phyloP scores from a whole-genome alignment of 1,139 yeast species.

The Petasospora rhodanensis region DNA sequence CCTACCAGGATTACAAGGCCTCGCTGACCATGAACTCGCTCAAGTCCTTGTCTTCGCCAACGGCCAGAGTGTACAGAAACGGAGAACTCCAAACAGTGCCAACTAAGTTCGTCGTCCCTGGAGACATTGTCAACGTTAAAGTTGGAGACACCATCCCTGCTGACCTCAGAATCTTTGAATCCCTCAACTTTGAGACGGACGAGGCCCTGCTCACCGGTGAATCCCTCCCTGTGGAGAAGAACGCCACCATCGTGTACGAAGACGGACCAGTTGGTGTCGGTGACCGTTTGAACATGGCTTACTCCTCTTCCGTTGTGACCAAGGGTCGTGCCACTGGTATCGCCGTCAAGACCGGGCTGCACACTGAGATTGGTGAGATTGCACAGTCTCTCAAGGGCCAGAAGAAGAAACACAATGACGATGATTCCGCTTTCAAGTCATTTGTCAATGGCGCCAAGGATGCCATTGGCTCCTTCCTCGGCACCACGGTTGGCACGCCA shows the following conservation, averaged over 20 bases:
- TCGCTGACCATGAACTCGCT: slow-evolving; percentile 81
- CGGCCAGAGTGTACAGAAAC: slow-evolving; percentile 61
- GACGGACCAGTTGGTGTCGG: slow-evolving; percentile 57
- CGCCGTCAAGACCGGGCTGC: slow-evolving; percentile 60
- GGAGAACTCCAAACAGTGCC: slow-evolving; percentile 58
- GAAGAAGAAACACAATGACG: slow-evolving; percentile 36
- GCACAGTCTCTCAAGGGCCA: slow-evolving; percentile 55
- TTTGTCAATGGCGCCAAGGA: slow-evolving; percentile 38
- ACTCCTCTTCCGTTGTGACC: slow-evolving; percentile 64
- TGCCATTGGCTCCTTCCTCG: slow-evolving; percentile 63
- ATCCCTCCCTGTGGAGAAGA: slow-evolving; percentile 68
- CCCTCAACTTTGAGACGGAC: slow-evolving; percentile 71
- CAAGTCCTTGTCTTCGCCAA: slow-evolving; percentile 63
- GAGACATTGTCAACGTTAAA: slow-evolving; percentile 60
- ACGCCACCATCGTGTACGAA: slow-evolving; percentile 39
- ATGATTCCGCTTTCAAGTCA: slow-evolving; percentile 31
- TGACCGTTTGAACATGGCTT: slow-evolving; percentile 72
- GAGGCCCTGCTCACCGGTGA: slow-evolving; percentile 82
- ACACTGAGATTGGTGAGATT: slow-evolving; percentile 74
- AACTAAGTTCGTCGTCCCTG: slow-evolving; percentile 72
- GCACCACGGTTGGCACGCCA: slow-evolving; percentile 75
- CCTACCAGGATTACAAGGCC: slow-evolving; percentile 67
- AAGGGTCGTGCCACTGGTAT: slow-evolving; percentile 77
- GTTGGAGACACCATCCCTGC: slow-evolving; percentile 84
- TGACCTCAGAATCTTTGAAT: slow-evolving; percentile 57